Percentiles rank a stretch among this genome's conserved stretches.
Conservation (phyloP, 2,329 filamentous ascomycete genomes). For the Phialophora chinensis region DNA sequence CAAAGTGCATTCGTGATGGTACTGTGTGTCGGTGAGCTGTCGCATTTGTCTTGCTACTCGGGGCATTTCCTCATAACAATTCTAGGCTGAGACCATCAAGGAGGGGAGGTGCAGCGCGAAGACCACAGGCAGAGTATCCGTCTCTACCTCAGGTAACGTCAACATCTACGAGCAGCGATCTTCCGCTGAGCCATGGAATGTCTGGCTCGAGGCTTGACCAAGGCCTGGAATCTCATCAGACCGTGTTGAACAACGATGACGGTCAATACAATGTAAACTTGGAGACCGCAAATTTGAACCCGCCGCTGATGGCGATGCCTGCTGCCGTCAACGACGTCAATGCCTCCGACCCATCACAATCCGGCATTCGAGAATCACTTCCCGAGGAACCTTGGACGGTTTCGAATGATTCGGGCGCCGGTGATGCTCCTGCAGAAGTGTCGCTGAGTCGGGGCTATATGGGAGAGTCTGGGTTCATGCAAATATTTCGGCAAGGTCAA, state of each 20-base stretch:
- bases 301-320: not conserved
- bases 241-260: not conserved
- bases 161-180: not conserved
- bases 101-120: not conserved
- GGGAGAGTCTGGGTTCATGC: constrained; percentile 14
- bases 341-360: not conserved
- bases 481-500: constrained; percentile 5
- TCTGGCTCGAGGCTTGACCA: not conserved
- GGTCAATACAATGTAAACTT: not conserved
- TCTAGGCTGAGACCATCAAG: constrained; percentile 1
- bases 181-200: not conserved
- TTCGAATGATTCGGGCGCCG: not conserved
- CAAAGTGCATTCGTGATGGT: not conserved
- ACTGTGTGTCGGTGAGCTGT: not conserved
- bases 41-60: not conserved
- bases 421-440: not conserved
- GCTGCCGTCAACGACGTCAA: not conserved
- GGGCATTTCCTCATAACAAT: not conserved
- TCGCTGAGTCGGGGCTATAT: constrained; percentile 7
- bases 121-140: not conserved
- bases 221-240: not conserved
- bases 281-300: not conserved
- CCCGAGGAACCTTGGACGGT: not conserved
- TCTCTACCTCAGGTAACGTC: not conserved
- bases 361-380: not conserved